These are phyloP conservation scores for Curvularia sp. DNA, from an alignment of 2,329 filamentous ascomycete genomes.

Conservation along the genomic window DNA sequence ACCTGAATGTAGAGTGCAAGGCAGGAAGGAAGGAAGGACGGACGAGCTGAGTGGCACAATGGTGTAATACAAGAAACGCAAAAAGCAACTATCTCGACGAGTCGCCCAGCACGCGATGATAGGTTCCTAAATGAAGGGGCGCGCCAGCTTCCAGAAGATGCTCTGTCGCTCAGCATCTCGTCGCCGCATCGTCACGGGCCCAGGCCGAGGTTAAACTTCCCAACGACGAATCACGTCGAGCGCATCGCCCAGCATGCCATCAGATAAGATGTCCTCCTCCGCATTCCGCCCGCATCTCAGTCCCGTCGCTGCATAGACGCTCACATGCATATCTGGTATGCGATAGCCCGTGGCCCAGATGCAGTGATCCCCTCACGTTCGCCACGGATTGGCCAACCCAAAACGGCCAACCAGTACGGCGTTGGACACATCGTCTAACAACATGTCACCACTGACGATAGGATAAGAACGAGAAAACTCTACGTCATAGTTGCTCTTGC, in stretches of 20 bases:
- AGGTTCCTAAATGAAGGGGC: constrained; percentile 7
- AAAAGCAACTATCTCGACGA: background rate
- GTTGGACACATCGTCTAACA: background rate
- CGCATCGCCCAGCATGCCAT: constrained; percentile 8
- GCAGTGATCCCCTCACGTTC: background rate
- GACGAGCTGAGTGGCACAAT: background rate
- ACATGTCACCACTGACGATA: background rate
- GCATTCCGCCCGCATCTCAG: background rate
- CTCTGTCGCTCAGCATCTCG: constrained; percentile 11
- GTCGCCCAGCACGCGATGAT: background rate
- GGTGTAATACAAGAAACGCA: background rate
- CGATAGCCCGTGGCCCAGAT: background rate
- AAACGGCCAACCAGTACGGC: background rate
- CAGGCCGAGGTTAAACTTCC: constrained; percentile 25
- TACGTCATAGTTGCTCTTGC: background rate
- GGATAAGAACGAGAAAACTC: background rate
- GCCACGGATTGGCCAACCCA: background rate
- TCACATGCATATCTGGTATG: background rate
- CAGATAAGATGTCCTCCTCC: constrained; percentile 14
- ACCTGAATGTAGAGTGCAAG: background rate
- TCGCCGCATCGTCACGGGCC: constrained; percentile 2
- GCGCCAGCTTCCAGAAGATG: constrained; percentile 30
- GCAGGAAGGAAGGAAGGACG: background rate
- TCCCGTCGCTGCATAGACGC: background rate
- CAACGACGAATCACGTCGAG: constrained; percentile 9